Base-by-base conservation (phyloP, 2,329 filamentous ascomycete genomes). In the Trichoderma pleuroti region DNA sequence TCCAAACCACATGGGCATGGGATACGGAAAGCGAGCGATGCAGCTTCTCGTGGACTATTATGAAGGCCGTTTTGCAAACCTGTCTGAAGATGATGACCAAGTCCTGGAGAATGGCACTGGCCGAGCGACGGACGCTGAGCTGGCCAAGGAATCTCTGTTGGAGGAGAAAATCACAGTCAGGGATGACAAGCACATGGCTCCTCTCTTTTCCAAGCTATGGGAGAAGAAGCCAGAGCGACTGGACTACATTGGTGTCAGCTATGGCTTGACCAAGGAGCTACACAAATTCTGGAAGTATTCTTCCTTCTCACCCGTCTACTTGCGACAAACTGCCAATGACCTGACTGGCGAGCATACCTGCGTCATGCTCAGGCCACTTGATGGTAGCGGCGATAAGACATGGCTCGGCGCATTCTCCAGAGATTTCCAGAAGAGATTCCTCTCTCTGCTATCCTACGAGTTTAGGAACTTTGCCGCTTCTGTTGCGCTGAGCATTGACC, bases 241-340 rank as follows among this genome's bases (percentile, higher is more conserved):
- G 8, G 96, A 99, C 81, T 99, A 98, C 77, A 82, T 99, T 18
- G 96, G 97, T 78, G 97, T 99, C 63, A 97, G 93, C 77, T 99
- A 97, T 79, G 97, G 96, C 67, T 85, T 99, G 70, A 99, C 96
- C 0, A 86, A 90, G 49, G 86, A 89, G 16, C 88, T 99, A 16
- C 96, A 97, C 83, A 97, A 93, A 78, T 99, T 99, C 85, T 99
- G 96, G 96, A 97, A 98, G 82, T 91, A 92, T 42, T 89, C 92
- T 18, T 86, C 86, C 1, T 99, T 98, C 79, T 89, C 90, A 2
- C 96, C 96, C 0, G 93, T 99, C 0, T 99, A 99, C 77, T 87
- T 99, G 16, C 89, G 96, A 39, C 96, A 99, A 83, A 99, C 97
- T 3, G 87, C 96, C 65, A 99, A 98, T 78, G 96, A 98, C 70